A percentile compares a stretch with the other conserved stretches of the same genome.
Evolutionary conservation across 2,329 filamentous ascomycete species (phyloP).

Genomic region (Diaporthe sp.): DNA sequence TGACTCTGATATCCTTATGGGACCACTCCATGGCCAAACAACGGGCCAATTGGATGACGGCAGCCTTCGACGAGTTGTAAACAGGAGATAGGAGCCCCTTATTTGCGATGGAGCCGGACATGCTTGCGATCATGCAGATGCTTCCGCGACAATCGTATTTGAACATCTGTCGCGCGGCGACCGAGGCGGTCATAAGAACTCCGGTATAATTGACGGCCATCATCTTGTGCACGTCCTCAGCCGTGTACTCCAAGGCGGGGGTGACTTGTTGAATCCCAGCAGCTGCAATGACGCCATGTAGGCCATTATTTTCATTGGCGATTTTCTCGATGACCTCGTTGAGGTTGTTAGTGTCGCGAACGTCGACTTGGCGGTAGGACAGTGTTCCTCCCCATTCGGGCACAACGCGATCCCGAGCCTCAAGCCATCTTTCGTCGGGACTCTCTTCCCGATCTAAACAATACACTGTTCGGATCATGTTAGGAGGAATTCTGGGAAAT

Average conservation of each 20-base stretch:
- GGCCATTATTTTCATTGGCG: slow-evolving; percentile 66
- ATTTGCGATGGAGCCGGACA: slow-evolving; percentile 62
- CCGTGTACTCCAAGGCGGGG: slow-evolving; percentile 73
- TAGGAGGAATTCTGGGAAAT: too few species aligned
- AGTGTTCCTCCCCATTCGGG: slow-evolving; percentile 73
- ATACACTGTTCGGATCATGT: slow-evolving; percentile 53
- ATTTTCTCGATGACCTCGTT: slow-evolving; percentile 69
- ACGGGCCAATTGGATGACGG: slow-evolving; percentile 70
- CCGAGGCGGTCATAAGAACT: slow-evolving; percentile 77
- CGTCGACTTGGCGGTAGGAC: slow-evolving; percentile 75
- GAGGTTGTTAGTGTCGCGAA: slow-evolving; percentile 69
- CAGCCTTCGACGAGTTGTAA: slow-evolving; percentile 77
- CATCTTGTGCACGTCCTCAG: slow-evolving; percentile 68
- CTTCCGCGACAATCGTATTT: slow-evolving; percentile 61
- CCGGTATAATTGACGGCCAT: slow-evolving; percentile 78
- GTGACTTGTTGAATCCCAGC: slow-evolving; percentile 77
- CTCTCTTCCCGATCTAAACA: slow-evolving; percentile 63
- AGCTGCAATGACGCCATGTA: slow-evolving; percentile 76
- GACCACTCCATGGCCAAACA: slow-evolving; percentile 75
- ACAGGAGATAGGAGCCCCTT: slow-evolving; percentile 72
- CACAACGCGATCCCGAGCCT: slow-evolving; percentile 70
- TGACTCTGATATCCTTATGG: slow-evolving; percentile 72
- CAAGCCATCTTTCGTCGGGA: slow-evolving; percentile 67
- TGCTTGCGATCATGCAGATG: slow-evolving; percentile 68
- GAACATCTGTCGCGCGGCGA: slow-evolving; percentile 72